These are phyloP conservation scores for Ascocoryne sarcoides DNA, from an alignment of 2,329 filamentous ascomycete genomes.

Conservation along the genomic window DNA sequence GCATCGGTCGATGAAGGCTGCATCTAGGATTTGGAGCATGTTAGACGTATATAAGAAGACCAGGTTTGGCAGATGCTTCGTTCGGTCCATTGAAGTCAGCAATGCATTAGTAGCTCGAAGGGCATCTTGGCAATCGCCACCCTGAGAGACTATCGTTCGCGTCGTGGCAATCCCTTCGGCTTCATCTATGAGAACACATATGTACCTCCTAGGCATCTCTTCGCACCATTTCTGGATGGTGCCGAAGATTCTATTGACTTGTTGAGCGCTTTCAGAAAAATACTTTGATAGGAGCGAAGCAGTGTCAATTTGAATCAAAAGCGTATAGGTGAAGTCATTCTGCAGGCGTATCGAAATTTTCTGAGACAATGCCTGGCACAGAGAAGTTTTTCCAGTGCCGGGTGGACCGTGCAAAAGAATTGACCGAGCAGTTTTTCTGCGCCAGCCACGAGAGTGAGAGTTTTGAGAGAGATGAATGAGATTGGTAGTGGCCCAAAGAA, in stretches of 20 bases:
- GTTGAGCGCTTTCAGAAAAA: conserved; percentile 38
- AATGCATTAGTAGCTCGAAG: conserved; percentile 28
- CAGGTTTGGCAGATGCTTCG: conserved; percentile 19
- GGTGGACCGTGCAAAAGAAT: conserved; percentile 88
- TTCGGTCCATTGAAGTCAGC: conserved; percentile 24
- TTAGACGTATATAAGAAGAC: conserved; percentile 27
- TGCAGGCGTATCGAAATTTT: conserved; percentile 39
- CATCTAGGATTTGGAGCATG: conserved; percentile 21
- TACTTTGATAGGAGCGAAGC: conserved; percentile 37
- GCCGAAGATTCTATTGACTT: conserved; percentile 35
- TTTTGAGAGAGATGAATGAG: neutral
- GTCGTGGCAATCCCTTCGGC: conserved; percentile 28
- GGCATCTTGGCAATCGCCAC: conserved; percentile 24
- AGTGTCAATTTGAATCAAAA: conserved; percentile 37
- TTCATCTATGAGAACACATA: conserved; percentile 29
- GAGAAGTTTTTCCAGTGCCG: conserved; percentile 85
- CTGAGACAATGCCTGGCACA: conserved; percentile 87
- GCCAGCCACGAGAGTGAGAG: conserved; percentile 31
- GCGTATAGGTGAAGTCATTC: conserved; percentile 28
- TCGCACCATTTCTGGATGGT: conserved; percentile 27
- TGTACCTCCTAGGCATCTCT: conserved; percentile 16
- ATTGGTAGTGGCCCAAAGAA: conserved; percentile 25
- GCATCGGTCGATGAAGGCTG: conserved; percentile 26
- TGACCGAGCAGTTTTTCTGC: conserved; percentile 87
- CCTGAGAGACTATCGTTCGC: conserved; percentile 15